Percentiles rank a stretch among this genome's conserved stretches.
phyloP scores from a whole-genome alignment of 2,329 filamentous ascomycete species.

The Diplodia scrobiculata region DNA sequence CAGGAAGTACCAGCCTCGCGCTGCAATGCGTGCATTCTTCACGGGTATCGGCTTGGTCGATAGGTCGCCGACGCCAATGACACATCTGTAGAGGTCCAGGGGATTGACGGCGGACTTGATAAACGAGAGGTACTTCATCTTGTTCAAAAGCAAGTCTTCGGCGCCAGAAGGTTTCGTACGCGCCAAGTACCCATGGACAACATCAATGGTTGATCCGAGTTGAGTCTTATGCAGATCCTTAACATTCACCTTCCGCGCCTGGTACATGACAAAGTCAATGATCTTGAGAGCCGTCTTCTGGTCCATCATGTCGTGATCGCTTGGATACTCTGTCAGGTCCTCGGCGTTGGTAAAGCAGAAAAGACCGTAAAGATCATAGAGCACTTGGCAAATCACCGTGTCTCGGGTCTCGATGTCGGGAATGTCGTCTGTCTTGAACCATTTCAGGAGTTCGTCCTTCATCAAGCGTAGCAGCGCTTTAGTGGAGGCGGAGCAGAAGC shows the following conservation, averaged over 20 bases:
- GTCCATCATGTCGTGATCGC: conserved; percentile 72
- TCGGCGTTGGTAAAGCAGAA: conserved; percentile 42
- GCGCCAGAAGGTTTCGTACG: conserved; percentile 65
- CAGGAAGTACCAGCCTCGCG: conserved; percentile 88
- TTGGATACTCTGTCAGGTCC: conserved; percentile 66
- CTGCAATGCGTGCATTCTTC: conserved; percentile 70
- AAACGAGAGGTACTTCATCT: conserved; percentile 77
- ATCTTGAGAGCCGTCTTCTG: conserved; percentile 77
- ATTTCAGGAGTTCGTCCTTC: conserved; percentile 77
- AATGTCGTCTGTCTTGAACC: conserved; percentile 60
- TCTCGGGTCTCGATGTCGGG: conserved; percentile 69
- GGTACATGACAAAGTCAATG: conserved; percentile 77
- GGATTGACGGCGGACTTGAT: conserved; percentile 84
- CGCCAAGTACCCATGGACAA: conserved; percentile 85
- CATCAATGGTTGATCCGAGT: conserved; percentile 85
- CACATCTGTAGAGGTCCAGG: conserved; percentile 73
- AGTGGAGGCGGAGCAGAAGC: conserved; percentile 80
- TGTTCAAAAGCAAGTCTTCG: conserved; percentile 81
- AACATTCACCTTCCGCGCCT: conserved; percentile 81
- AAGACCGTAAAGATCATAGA: conserved; percentile 47
- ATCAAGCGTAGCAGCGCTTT: conserved; percentile 88
- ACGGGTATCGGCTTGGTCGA: conserved; percentile 54
- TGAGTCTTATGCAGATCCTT: conserved; percentile 92
- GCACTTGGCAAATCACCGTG: conserved; percentile 73
- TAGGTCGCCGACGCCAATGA: conserved; percentile 69